Conservation (phyloP, 2,329 filamentous ascomycete genomes). For the Phyllosticta citrichinensis region DNA sequence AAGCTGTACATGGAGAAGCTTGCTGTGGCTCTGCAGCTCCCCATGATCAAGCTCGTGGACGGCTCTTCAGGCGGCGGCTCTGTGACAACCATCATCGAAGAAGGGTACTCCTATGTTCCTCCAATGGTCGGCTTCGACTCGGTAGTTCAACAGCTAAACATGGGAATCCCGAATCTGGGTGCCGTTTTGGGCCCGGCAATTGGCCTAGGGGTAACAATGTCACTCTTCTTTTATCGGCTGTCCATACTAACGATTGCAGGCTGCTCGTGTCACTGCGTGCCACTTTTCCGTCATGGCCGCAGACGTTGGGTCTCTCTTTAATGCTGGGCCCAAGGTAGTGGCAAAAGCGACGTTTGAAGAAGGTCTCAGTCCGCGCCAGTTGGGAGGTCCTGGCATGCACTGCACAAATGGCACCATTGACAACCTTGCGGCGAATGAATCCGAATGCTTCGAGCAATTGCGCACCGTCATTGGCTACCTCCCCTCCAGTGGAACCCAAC, state of each 20-base stretch:
- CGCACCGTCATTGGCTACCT: slow-evolving; percentile 47
- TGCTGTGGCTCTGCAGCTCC: slow-evolving; percentile 45
- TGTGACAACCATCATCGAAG: slow-evolving; percentile 47
- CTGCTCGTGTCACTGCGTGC: slow-evolving; percentile 29
- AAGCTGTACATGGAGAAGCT: slow-evolving; percentile 52
- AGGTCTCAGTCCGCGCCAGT: slow-evolving; percentile 46
- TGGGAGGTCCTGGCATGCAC: slow-evolving; percentile 52
- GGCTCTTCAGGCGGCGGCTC: slow-evolving; percentile 53
- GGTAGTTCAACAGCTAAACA: slow-evolving; percentile 49
- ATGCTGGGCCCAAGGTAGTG: slow-evolving; percentile 54
- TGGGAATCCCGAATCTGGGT: slow-evolving; percentile 54
- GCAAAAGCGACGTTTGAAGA: slow-evolving; percentile 52
- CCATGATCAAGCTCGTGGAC: slow-evolving; percentile 55
- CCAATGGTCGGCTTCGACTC: slow-evolving; percentile 44
- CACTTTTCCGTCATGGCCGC: slow-evolving; percentile 59
- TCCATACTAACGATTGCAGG: neutral
- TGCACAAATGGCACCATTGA: slow-evolving; percentile 58
- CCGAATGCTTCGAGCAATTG: slow-evolving; percentile 52
- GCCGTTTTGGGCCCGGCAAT: slow-evolving; percentile 55
- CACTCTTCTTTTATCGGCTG: slow-evolving; percentile 21
- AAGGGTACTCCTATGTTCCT: slow-evolving; percentile 51
- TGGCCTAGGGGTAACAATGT: slow-evolving; percentile 53
- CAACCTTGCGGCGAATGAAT: slow-evolving; percentile 50
- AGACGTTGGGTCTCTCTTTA: slow-evolving; percentile 52
- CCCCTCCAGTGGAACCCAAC: slow-evolving; percentile 46